Evolutionary conservation across 164 flowering plant species (phyloP).

Genomic region (Paratinospora sagittata): DNA sequence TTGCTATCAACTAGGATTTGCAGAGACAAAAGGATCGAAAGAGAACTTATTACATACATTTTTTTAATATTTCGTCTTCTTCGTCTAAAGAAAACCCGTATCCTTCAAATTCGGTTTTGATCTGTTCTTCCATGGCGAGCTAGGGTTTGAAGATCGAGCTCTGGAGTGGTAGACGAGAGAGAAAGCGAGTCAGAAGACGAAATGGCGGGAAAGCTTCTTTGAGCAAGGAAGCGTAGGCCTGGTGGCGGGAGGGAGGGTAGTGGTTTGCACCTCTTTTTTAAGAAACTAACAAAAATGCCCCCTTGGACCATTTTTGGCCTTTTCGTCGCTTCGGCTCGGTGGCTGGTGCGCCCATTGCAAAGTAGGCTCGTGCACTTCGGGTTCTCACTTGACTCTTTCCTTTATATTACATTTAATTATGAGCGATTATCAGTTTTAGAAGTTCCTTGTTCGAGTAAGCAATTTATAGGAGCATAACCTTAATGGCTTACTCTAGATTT

Average conservation of each 20-base stretch:
- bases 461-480: too few relatives aligned
- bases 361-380: too few relatives aligned
- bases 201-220: conserved; percentile 22
- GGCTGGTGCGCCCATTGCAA: too few relatives aligned
- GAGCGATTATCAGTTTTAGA: too few relatives aligned
- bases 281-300: neutral
- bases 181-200: neutral
- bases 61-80: conserved; percentile 53
- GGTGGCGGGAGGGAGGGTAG: neutral
- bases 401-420: too few relatives aligned
- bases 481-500: too few relatives aligned
- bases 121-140: conserved; percentile 65
- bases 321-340: too few relatives aligned
- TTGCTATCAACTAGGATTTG: neutral
- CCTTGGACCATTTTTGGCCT: too few relatives aligned
- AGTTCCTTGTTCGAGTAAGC: too few relatives aligned
- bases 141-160: conserved; percentile 14
- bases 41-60: conserved; percentile 41
- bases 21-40: neutral
- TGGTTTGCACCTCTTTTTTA: neutral
- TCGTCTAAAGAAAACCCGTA: conserved; percentile 59
- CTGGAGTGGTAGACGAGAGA: neutral
- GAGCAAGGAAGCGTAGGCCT: neutral
- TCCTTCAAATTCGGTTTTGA: conserved; percentile 59
- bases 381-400: too few relatives aligned